Evolutionary conservation across 2,329 filamentous ascomycete genomes (phyloP).

Genomic region (Beauveria rudraprayagi): DNA sequence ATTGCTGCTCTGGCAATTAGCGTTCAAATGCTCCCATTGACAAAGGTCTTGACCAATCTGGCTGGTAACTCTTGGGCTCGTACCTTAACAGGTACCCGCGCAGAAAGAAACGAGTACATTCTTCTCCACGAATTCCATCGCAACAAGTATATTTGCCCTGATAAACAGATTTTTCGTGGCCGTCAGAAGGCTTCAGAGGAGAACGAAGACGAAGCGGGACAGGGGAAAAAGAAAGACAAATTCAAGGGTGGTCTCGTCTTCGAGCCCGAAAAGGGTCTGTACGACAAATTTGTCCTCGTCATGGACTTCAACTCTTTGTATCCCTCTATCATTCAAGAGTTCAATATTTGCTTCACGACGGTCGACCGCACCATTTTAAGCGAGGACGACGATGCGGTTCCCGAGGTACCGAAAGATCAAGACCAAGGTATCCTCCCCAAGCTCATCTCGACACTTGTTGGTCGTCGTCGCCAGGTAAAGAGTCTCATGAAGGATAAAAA

Average conservation of each 20-base stretch:
- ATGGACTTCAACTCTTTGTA: slow-evolving; percentile 99
- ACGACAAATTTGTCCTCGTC: slow-evolving; percentile 96
- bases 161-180: slow-evolving; percentile 78
- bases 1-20: slow-evolving; percentile 84
- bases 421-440: slow-evolving; percentile 79
- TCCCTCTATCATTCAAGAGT: slow-evolving; percentile 98
- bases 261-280: slow-evolving; percentile 92
- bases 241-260: slow-evolving; percentile 98
- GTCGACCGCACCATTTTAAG: slow-evolving; percentile 64
- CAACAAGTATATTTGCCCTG: slow-evolving; percentile 96
- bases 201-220: slow-evolving; percentile 58
- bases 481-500: slow-evolving; percentile 91
- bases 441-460: slow-evolving; percentile 87
- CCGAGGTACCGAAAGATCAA: slow-evolving; percentile 72
- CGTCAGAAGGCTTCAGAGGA: slow-evolving; percentile 68
- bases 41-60: slow-evolving; percentile 91
- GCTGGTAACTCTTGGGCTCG: slow-evolving; percentile 98
- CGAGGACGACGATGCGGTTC: slow-evolving; percentile 79
- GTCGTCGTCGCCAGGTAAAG: slow-evolving; percentile 85
- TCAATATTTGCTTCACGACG: slow-evolving; percentile 98
- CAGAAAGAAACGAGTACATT: slow-evolving; percentile 99
- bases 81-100: slow-evolving; percentile 88
- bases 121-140: slow-evolving; percentile 90
- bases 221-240: slow-evolving; percentile 96
- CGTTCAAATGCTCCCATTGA: slow-evolving; percentile 85